These are phyloP conservation scores for Cryptomeria japonica DNA, from an alignment of 75 land plant genomes.

Conservation along the genomic window DNA sequence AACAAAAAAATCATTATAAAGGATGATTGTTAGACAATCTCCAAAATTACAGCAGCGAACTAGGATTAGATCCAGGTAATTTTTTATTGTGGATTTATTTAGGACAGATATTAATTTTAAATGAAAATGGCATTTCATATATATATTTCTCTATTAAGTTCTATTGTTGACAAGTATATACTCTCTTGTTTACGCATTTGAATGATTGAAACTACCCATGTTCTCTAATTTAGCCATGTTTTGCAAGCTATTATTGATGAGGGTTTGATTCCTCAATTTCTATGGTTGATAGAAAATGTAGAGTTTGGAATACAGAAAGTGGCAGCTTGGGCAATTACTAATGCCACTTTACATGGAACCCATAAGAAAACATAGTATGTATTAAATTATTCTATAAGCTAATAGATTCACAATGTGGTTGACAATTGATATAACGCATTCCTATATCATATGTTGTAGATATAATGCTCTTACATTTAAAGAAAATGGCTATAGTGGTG, in stretches of 20 bases:
- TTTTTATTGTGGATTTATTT: too few relatives aligned
- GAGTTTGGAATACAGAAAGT: slow-evolving; percentile 40
- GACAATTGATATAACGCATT: too few relatives aligned
- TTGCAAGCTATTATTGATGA: slow-evolving; percentile 39
- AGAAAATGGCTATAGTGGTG: too few relatives aligned
- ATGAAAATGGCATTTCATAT: not conserved
- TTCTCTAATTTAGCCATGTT: not conserved
- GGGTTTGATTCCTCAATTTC: slow-evolving; percentile 31
- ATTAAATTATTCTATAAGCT: not conserved
- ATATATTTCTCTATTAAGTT: not conserved
- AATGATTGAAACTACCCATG: not conserved
- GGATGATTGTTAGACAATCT: slow-evolving; percentile 81
- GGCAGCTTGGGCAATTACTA: slow-evolving; percentile 46
- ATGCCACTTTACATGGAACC: slow-evolving; percentile 40
- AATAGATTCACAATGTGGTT: too few relatives aligned
- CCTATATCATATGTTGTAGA: too few relatives aligned
- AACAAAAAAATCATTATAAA: slow-evolving; percentile 53
- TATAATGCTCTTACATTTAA: too few relatives aligned
- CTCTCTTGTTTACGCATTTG: not conserved
- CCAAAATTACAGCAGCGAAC: slow-evolving; percentile 81
- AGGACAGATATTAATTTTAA: too few relatives aligned
- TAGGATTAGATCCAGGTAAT: slow-evolving; percentile 60
- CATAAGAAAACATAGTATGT: slow-evolving; percentile 34
- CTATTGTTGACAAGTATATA: not conserved
- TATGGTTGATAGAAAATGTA: slow-evolving; percentile 26